Percentiles rank a stretch among this genome's conserved stretches.
Conservation (phyloP, 2,329 filamentous ascomycete genomes). For the Dactylellina parvicollis region DNA sequence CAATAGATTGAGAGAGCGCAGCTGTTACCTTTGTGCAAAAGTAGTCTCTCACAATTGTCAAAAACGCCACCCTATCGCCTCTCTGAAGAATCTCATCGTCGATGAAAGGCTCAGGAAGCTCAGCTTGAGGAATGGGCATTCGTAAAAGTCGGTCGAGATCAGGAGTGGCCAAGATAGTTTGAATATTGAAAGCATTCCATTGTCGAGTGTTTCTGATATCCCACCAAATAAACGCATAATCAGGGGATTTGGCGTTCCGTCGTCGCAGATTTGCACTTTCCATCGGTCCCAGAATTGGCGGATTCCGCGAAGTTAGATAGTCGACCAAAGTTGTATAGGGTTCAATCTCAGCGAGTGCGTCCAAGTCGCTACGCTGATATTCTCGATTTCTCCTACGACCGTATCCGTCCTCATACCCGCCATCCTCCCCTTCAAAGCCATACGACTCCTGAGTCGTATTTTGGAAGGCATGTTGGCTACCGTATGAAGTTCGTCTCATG, state of each 20-base stretch:
- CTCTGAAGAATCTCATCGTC: slow-evolving; percentile 43
- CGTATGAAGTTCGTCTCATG: slow-evolving; percentile 49
- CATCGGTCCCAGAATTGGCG: slow-evolving; percentile 43
- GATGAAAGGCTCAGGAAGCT: slow-evolving; percentile 41
- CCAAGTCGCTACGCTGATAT: slow-evolving; percentile 42
- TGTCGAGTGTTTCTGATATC: slow-evolving; percentile 51
- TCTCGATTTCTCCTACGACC: slow-evolving; percentile 30
- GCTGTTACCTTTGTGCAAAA: slow-evolving; percentile 49
- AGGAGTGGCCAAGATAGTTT: slow-evolving; percentile 43
- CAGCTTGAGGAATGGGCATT: slow-evolving; percentile 48
- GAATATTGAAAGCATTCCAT: slow-evolving; percentile 47
- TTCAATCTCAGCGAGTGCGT: slow-evolving; percentile 44
- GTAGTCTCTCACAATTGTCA: slow-evolving; percentile 45
- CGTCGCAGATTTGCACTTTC: slow-evolving; percentile 51
- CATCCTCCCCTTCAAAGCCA: slow-evolving; percentile 33
- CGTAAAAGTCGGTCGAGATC: slow-evolving; percentile 44
- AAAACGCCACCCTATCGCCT: slow-evolving; percentile 39
- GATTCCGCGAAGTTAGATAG: slow-evolving; percentile 43
- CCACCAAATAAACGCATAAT: slow-evolving; percentile 53
- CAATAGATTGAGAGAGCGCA: slow-evolving; percentile 44
- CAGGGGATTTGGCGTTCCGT: slow-evolving; percentile 49
- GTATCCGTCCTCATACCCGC: slow-evolving; percentile 38
- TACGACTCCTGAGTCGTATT: slow-evolving; percentile 51
- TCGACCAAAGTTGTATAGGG: slow-evolving; percentile 44
- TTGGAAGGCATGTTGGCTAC: slow-evolving; percentile 47